These are phyloP conservation scores for Epichloe baconii DNA, from an alignment of 2,329 filamentous ascomycete species.

Conservation along the genomic window DNA sequence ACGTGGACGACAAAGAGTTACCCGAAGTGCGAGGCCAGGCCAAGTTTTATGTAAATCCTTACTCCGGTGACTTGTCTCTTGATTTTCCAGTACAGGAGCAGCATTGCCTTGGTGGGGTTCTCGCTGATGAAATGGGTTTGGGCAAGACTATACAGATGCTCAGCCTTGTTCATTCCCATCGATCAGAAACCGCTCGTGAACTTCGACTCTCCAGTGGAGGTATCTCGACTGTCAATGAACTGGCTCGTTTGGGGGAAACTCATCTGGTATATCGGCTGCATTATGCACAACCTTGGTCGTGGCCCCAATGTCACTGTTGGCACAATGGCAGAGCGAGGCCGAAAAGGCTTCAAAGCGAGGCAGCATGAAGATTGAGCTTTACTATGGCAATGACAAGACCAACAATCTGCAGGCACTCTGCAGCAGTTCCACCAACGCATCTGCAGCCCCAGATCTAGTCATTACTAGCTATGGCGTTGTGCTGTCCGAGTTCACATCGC, in stretches of 20 bases:
- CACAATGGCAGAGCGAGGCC: constrained; percentile 94
- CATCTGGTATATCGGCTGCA: constrained; percentile 48
- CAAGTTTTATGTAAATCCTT: constrained; percentile 90
- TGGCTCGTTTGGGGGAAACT: constrained; percentile 48
- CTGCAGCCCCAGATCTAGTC: constrained; percentile 72
- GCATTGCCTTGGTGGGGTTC: constrained; percentile 80
- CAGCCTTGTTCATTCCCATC: constrained; percentile 77
- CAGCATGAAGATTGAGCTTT: constrained; percentile 72
- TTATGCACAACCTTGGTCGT: constrained; percentile 87
- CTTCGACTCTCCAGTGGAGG: constrained; percentile 19
- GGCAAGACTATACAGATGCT: constrained; percentile 99
- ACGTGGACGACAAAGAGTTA: constrained; percentile 70
- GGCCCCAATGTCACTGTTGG: constrained; percentile 92
- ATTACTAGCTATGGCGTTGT: constrained; percentile 93
- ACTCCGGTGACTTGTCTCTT: constrained; percentile 84
- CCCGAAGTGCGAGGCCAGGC: constrained; percentile 50
- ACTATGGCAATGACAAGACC: constrained; percentile 81
- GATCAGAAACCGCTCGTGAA: constrained; percentile 37
- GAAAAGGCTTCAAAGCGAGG: constrained; percentile 79
- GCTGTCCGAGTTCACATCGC: constrained; percentile 69
- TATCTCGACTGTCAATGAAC: constrained; percentile 38
- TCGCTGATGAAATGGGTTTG: constrained; percentile 95
- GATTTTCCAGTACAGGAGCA: constrained; percentile 91
- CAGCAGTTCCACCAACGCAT: constrained; percentile 58
- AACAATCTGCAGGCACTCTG: constrained; percentile 69